Conservation (phyloP, 2,329 filamentous ascomycete species). For the Colletotrichum filicis region DNA sequence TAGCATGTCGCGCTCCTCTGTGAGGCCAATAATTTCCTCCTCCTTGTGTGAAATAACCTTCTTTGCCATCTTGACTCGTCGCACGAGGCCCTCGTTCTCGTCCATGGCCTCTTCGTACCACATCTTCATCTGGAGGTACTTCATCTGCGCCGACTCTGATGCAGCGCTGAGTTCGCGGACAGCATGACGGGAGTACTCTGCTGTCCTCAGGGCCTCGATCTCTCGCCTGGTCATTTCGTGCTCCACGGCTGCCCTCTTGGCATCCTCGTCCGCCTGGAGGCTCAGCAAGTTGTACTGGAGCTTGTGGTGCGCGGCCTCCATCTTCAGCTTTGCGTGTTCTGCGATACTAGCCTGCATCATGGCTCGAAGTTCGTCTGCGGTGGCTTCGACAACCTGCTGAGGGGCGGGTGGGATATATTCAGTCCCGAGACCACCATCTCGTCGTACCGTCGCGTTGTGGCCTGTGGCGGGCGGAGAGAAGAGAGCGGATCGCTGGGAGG, state of each 20-base stretch:
- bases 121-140: conserved; percentile 71
- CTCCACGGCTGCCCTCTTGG: conserved; percentile 89
- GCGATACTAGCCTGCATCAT: conserved; percentile 66
- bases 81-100: conserved; percentile 72
- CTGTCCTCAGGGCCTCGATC: conserved; percentile 82
- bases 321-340: conserved; percentile 73
- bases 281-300: conserved; percentile 87
- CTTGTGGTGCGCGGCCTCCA: conserved; percentile 89
- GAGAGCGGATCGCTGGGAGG: conserved; percentile 59
- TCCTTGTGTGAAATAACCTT: conserved; percentile 82
- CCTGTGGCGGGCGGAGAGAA: conserved; percentile 66
- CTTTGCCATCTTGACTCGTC: conserved; percentile 78
- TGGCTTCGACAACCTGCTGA: conserved; percentile 62
- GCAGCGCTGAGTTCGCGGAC: conserved; percentile 63
- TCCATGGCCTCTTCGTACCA: conserved; percentile 74
- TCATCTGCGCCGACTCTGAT: conserved; percentile 64
- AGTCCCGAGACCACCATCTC: conserved; percentile 32
- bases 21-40: conserved; percentile 75
- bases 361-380: conserved; percentile 64
- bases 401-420: conserved; percentile 60
- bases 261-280: conserved; percentile 85
- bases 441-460: conserved; percentile 45
- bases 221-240: conserved; percentile 91
- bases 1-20: conserved; percentile 81
- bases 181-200: conserved; percentile 75